Conservation (phyloP, 1,284 basidiomycete species). For the Microbotryum lychnidis-dioicae region DNA sequence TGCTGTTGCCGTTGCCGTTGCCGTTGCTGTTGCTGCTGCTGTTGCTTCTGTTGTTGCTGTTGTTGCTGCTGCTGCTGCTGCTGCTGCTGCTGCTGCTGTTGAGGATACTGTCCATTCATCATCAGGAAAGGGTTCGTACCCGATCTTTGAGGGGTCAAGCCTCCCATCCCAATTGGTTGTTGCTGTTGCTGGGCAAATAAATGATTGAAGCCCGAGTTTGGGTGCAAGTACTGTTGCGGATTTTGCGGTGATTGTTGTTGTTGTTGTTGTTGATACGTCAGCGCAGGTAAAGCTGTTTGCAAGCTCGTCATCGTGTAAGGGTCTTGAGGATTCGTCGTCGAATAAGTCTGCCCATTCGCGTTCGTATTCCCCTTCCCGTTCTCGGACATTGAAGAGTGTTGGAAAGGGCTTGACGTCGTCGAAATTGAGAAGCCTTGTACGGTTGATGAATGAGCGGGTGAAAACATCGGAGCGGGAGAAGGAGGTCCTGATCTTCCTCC, state of each 20-base stretch:
- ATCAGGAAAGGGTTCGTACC: slow-evolving; percentile 8
- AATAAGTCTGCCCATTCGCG: neutral
- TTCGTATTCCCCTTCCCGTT: neutral
- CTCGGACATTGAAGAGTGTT: neutral
- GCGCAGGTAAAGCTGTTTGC: neutral
- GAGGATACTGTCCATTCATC: neutral
- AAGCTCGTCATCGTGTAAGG: neutral
- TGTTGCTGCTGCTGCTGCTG: no score
- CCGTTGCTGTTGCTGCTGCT: no score
- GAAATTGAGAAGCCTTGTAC: neutral
- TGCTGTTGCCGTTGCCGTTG: no score
- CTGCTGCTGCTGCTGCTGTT: no score
- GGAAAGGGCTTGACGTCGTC: neutral
- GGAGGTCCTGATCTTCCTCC: neutral
- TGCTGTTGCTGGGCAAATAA: neutral
- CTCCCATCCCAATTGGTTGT: neutral
- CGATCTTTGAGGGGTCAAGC: slow-evolving; percentile 4
- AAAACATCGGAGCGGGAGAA: neutral
- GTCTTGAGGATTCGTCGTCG: neutral
- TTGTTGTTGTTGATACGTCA: neutral
- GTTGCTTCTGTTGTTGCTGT: no score
- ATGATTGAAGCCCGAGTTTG: neutral
- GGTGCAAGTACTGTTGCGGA: neutral
- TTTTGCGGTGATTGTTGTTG: neutral
- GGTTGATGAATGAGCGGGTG: neutral